Evolutionary conservation across 768 basidiomycete species (phyloP).

Genomic region (Suillus tomentosus): DNA sequence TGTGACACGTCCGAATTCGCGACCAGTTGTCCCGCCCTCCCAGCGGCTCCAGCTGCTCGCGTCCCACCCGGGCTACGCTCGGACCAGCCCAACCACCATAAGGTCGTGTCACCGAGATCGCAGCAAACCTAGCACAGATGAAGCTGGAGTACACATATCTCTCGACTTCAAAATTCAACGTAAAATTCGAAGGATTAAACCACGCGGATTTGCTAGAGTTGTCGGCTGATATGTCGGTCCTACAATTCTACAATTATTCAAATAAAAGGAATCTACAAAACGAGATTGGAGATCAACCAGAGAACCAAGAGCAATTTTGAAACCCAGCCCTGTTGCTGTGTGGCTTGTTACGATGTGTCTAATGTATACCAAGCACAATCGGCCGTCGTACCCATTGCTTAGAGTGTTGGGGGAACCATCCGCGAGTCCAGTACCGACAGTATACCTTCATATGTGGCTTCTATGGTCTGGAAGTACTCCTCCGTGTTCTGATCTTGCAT

Average conservation of each 20-base stretch:
- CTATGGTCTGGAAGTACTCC: constrained; percentile 52
- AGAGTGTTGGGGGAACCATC: background rate
- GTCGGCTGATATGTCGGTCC: background rate
- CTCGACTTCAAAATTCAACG: background rate
- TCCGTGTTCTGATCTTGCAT: constrained; percentile 74
- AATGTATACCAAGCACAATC: background rate
- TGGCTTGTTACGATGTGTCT: background rate
- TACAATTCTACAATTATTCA: background rate
- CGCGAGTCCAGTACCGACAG: constrained; percentile 22
- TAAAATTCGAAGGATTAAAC: background rate
- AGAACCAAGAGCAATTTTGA: background rate
- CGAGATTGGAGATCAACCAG: background rate
- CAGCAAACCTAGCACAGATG: too few species aligned
- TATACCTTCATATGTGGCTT: constrained; percentile 41
- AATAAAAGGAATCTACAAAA: background rate
- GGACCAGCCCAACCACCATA: too few species aligned
- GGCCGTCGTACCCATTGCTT: background rate
- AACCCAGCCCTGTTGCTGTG: background rate
- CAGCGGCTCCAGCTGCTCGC: too few species aligned
- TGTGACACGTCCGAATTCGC: too few species aligned
- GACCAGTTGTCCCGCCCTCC: too few species aligned
- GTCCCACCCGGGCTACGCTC: too few species aligned
- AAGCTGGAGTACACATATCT: too few species aligned
- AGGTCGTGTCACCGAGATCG: too few species aligned
- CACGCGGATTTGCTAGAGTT: background rate